Evolutionary conservation across 805 yeast species (phyloP), one percentile per base, ranked within the genome.

Genomic region (Candida lessepsii): DNA sequence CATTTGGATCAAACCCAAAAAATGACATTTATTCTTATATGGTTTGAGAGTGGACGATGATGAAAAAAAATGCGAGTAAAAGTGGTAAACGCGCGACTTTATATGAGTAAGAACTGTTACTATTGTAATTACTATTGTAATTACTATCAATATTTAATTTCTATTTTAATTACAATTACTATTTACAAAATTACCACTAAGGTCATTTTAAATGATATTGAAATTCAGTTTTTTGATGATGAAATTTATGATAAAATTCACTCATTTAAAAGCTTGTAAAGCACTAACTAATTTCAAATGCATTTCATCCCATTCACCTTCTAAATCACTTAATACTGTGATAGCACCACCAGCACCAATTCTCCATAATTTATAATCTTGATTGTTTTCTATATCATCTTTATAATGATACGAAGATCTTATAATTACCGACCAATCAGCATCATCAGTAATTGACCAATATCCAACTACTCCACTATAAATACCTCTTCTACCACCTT

Each of bases 331-430:
- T 45, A 93, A 67, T 2, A 89, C 90, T 0, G 98, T 93, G 32
- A 93, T 81, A 13, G 98, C 99, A 3, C 99, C 99, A 11, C 99
- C 99, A 6, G 99, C 99, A 1, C 99, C 99, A 40, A 91, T 78
- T 46, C 88, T 70, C 95, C 96, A 93, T 5, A 65, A 54, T 7
- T 58, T 54, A 16, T 36, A 39, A 9, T 24, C 37, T 3, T 29
- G 41, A n/a, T 40, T 46, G 35, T 66, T 58, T 13, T 52, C 59
- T 8, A 44, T 38, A 49, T 81, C 88, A 26, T 73, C 65, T 17
- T 64, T 54, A 57, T 87, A 86, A 42, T 76, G 76, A 58, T 79
- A 88, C 38, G 88, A 70, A 2, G 96, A 86, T 31, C 99, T 72
- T 42, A 93, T 93, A 29, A 89, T 79, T 5, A 93, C 99, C 49